Evolutionary conservation across 176 grass and related monocot species (phyloP).

Genomic region (Aegilops umbellulata): DNA sequence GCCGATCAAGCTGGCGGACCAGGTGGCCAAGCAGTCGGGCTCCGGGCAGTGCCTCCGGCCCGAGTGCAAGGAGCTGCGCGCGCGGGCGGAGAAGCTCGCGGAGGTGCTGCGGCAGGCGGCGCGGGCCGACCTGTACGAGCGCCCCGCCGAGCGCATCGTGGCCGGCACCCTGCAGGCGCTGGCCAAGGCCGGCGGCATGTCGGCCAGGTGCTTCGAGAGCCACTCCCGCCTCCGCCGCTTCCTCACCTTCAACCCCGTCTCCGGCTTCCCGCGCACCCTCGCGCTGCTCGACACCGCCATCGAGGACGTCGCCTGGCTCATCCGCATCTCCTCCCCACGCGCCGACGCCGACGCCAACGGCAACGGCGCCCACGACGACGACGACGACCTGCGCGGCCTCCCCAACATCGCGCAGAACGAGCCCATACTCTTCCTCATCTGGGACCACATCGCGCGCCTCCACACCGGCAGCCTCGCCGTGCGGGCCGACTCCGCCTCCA

Average conservation of each 20-base stretch:
- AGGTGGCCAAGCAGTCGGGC: constrained; percentile 64
- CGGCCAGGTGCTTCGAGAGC: constrained; percentile 61
- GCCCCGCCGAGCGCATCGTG: constrained; percentile 66
- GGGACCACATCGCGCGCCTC: constrained; percentile 73
- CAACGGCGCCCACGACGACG: background rate
- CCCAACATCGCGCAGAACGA: constrained; percentile 80
- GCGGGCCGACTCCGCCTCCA: constrained; percentile 55
- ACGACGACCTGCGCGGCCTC: constrained; percentile 47
- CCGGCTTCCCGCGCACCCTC: constrained; percentile 54
- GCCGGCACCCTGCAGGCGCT: constrained; percentile 54
- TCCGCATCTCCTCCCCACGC: constrained; percentile 61
- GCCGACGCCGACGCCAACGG: constrained; percentile 27
- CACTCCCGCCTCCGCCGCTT: constrained; percentile 64
- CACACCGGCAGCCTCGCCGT: constrained; percentile 50
- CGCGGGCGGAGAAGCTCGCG: constrained; percentile 61
- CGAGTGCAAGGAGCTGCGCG: constrained; percentile 71
- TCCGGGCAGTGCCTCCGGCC: constrained; percentile 45
- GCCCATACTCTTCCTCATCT: constrained; percentile 65
- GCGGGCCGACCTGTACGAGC: constrained; percentile 79
- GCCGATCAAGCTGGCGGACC: constrained; percentile 87
- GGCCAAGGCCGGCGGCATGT: constrained; percentile 48
- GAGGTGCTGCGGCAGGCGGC: constrained; percentile 85
- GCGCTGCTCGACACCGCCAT: constrained; percentile 73
- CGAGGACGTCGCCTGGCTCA: constrained; percentile 82
- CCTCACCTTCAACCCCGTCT: constrained; percentile 67